These are phyloP conservation scores for Hypoxylon sp. DNA, from an alignment of 2,329 filamentous ascomycete genomes.

Conservation along the genomic window DNA sequence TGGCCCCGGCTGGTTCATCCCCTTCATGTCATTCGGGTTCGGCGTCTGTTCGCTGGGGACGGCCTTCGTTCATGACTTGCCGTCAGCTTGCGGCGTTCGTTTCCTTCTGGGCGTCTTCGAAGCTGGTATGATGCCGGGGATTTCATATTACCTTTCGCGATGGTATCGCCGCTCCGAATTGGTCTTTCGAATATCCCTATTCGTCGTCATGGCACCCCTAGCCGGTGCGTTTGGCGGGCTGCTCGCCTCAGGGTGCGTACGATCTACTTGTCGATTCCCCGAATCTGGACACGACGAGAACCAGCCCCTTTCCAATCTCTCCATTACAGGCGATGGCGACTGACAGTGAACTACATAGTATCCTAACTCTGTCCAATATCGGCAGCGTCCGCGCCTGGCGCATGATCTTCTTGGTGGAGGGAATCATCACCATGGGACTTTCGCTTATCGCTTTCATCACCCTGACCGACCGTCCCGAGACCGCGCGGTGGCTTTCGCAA, in stretches of 20 bases:
- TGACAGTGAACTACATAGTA: constrained; percentile 49
- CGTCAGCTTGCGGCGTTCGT: constrained; percentile 66
- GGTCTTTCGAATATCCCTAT: constrained; percentile 73
- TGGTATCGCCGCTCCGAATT: constrained; percentile 79
- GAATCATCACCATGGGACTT: constrained; percentile 65
- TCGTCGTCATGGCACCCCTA: constrained; percentile 77
- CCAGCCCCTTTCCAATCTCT: no score
- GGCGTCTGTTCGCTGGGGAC: constrained; percentile 73
- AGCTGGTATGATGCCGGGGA: constrained; percentile 78
- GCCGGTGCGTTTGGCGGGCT: constrained; percentile 79
- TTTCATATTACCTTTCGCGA: constrained; percentile 77
- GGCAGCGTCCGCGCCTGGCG: constrained; percentile 47
- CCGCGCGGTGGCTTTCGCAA: constrained; percentile 72
- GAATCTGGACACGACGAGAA: no score
- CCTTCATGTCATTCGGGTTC: constrained; percentile 70
- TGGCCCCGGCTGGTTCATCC: constrained; percentile 79
- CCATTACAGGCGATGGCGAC: background rate
- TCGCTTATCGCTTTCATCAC: constrained; percentile 72
- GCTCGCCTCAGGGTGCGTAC: constrained; percentile 62
- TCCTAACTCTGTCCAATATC: constrained; percentile 70
- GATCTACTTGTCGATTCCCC: no score
- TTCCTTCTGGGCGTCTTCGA: constrained; percentile 78
- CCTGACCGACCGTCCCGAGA: constrained; percentile 75
- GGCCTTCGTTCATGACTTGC: constrained; percentile 70
- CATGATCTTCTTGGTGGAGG: constrained; percentile 54